A percentile compares a stretch with the other conserved stretches of the same genome.
These are phyloP conservation scores for Cornus suecica DNA, from an alignment of 148 eudicot genomes.

Conservation along the genomic window DNA sequence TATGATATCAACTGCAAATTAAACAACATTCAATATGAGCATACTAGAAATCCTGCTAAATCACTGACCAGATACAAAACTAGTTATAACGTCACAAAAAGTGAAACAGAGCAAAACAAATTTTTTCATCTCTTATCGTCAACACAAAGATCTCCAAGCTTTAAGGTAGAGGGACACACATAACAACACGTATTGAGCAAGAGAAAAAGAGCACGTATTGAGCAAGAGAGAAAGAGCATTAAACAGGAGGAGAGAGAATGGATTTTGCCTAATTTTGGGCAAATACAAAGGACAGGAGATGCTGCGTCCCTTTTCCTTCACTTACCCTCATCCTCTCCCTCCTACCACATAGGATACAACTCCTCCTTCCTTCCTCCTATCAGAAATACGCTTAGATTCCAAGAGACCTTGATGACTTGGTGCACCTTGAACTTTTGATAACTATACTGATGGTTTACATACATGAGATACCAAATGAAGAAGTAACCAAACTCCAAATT, in stretches of 20 bases:
- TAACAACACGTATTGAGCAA: background rate
- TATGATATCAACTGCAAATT: constrained; percentile 51
- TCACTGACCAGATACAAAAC: background rate
- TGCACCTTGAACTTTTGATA: too few species aligned
- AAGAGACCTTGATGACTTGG: too few species aligned
- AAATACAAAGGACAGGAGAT: too few species aligned
- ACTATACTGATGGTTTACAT: too few species aligned
- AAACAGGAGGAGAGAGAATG: background rate
- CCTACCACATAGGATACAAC: too few species aligned
- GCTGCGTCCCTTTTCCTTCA: too few species aligned
- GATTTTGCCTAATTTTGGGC: too few species aligned
- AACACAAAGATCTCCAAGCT: background rate
- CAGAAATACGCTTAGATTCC: too few species aligned
- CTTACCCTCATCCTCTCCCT: too few species aligned
- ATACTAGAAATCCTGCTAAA: background rate
- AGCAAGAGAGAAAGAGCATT: background rate
- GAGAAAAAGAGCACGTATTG: background rate
- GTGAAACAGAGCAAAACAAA: background rate
- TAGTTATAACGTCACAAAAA: background rate
- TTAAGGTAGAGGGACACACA: background rate
- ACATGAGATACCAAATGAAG: too few species aligned
- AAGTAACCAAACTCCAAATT: too few species aligned
- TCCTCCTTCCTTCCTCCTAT: too few species aligned
- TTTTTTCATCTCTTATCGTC: background rate
- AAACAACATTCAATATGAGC: background rate